Percentiles rank a stretch among this genome's conserved stretches.
phyloP scores from a whole-genome alignment of 768 basidiomycete genomes.

The Macrolepiota fuliginosa region DNA sequence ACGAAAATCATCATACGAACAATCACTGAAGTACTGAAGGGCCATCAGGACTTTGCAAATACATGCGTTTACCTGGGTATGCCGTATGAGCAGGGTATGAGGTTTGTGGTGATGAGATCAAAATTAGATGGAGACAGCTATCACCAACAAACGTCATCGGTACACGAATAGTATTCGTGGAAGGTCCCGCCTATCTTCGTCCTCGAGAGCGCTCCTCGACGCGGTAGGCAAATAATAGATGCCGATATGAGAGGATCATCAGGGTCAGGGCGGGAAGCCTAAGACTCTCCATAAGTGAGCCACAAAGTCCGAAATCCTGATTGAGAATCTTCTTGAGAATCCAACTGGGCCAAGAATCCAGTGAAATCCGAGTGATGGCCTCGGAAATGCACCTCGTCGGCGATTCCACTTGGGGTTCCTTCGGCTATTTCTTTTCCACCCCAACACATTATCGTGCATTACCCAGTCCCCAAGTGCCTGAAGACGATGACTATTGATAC shows the following conservation, averaged over 20 bases:
- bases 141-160: neutral
- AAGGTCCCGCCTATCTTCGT: neutral
- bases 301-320: neutral
- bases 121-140: neutral
- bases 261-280: neutral
- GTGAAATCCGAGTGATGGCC: conserved; percentile 7
- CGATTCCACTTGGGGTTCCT: conserved; percentile 8
- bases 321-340: conserved; percentile 6
- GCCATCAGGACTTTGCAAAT: neutral
- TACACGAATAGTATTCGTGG: neutral
- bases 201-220: neutral
- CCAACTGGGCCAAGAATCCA: neutral
- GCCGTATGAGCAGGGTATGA: no score
- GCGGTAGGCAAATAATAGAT: neutral
- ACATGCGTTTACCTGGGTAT: conserved; percentile 9
- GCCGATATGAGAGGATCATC: neutral
- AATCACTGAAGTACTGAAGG: neutral
- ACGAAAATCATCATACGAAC: neutral
- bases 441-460: neutral
- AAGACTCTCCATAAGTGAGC: neutral
- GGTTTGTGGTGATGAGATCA: neutral
- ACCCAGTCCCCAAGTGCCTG: neutral
- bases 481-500: neutral
- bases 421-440: neutral
- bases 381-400: conserved; percentile 7